A percentile compares a stretch with the other conserved stretches of the same genome.
These are phyloP conservation scores for Talaromyces sp. DNA, from an alignment of 2,329 filamentous ascomycete genomes.

Conservation along the genomic window DNA sequence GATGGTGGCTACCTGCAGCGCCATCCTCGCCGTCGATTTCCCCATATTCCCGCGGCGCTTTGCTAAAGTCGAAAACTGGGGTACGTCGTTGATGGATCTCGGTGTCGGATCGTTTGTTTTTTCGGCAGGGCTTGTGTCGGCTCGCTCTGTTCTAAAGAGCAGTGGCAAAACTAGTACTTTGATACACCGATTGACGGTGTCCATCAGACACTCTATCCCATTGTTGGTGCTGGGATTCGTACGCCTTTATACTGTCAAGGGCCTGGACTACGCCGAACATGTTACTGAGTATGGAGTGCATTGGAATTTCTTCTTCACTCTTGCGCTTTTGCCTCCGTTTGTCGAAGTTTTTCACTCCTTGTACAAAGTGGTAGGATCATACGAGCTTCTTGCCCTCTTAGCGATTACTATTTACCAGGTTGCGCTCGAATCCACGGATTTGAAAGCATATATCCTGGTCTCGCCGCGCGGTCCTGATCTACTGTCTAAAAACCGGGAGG, in stretches of 20 bases:
- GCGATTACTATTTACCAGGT: slow-evolving; percentile 69
- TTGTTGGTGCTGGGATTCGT: slow-evolving; percentile 75
- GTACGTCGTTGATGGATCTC: slow-evolving; percentile 97
- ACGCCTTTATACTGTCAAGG: slow-evolving; percentile 84
- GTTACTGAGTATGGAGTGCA: slow-evolving; percentile 97
- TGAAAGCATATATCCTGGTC: slow-evolving; percentile 78
- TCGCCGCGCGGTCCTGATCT: slow-evolving; percentile 70
- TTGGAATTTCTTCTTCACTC: slow-evolving; percentile 99
- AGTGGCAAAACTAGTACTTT: slow-evolving; percentile 28
- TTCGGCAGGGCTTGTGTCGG: slow-evolving; percentile 84
- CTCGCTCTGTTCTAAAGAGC: slow-evolving; percentile 69
- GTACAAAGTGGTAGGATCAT: slow-evolving; percentile 68
- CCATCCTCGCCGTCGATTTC: slow-evolving; percentile 97
- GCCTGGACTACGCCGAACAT: slow-evolving; percentile 92
- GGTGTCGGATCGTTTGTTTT: slow-evolving; percentile 98
- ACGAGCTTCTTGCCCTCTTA: slow-evolving; percentile 67
- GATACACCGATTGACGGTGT: slow-evolving; percentile 56
- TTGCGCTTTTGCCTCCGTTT: slow-evolving; percentile 83
- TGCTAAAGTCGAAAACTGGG: slow-evolving; percentile 98
- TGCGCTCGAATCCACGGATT: slow-evolving; percentile 67
- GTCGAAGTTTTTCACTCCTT: slow-evolving; percentile 75
- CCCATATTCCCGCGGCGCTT: slow-evolving; percentile 87
- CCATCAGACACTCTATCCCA: slow-evolving; percentile 76
- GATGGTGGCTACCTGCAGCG: slow-evolving; percentile 83
- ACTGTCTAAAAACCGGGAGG: slow-evolving; percentile 87